Percentiles rank a stretch among this genome's conserved stretches.
Conservation (phyloP, 257 asterid species). For the Solanum paucissectum region DNA sequence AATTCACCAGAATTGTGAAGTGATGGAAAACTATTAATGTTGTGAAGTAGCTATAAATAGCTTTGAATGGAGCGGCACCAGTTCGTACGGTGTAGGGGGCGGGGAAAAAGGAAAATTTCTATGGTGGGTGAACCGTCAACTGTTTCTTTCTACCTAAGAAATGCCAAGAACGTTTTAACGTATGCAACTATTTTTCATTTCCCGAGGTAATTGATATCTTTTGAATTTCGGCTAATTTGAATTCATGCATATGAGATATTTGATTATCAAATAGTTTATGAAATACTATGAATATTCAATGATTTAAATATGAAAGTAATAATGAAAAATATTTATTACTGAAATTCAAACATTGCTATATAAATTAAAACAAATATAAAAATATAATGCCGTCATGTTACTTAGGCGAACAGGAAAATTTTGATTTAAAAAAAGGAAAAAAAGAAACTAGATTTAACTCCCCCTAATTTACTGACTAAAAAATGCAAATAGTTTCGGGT, state of each 20-base stretch:
- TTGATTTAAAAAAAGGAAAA: background rate
- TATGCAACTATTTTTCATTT: background rate
- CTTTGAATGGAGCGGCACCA: background rate
- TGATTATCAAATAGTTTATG: too few species aligned
- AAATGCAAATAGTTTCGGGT: background rate
- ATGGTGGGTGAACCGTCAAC: background rate
- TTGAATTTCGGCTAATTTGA: too few species aligned
- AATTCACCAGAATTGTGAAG: background rate
- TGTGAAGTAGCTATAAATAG: background rate
- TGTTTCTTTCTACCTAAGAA: background rate
- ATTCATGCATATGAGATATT: too few species aligned
- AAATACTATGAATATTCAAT: too few species aligned
- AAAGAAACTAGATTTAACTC: background rate
- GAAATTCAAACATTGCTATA: rapidly evolving
- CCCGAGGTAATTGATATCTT: too few species aligned
- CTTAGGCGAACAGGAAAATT: background rate
- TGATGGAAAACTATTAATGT: background rate
- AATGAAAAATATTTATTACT: too few species aligned
- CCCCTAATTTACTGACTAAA: background rate
- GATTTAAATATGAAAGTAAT: background rate
- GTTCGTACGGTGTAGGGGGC: background rate
- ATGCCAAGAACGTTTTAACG: background rate
- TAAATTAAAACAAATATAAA: too few species aligned
- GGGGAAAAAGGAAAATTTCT: background rate
- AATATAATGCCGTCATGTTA: background rate